Conservation (phyloP, 2,329 filamentous ascomycete species). For the Sphaerulina vaccinii region DNA sequence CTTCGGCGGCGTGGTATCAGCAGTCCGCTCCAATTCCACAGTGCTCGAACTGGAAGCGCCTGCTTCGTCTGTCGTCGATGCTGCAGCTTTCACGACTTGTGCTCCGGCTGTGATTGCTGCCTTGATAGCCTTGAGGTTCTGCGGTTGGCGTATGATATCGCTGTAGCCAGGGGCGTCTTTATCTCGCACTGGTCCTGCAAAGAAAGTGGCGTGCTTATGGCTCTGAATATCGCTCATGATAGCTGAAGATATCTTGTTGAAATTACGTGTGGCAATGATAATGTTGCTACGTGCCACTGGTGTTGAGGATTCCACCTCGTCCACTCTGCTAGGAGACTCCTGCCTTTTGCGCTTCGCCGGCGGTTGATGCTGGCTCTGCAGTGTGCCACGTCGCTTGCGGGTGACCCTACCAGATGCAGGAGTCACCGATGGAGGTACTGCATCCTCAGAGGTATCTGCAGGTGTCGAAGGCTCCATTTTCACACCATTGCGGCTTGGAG, state of each 20-base stretch:
- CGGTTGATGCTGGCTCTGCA: slow-evolving; percentile 33
- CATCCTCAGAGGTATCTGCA: slow-evolving; percentile 43
- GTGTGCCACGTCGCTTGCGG: slow-evolving; percentile 37
- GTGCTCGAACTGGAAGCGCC: slow-evolving; percentile 36
- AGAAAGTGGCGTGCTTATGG: slow-evolving; percentile 54
- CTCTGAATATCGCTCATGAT: slow-evolving; percentile 53
- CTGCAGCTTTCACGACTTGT: slow-evolving; percentile 58
- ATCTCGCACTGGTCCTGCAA: slow-evolving; percentile 50
- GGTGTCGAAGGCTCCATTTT: slow-evolving; percentile 51
- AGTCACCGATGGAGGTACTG: slow-evolving; percentile 32
- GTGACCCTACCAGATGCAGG: slow-evolving; percentile 30
- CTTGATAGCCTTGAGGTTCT: slow-evolving; percentile 53
- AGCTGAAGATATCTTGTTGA: slow-evolving; percentile 47
- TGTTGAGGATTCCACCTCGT: slow-evolving; percentile 18
- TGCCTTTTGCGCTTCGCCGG: slow-evolving; percentile 45
- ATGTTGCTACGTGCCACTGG: slow-evolving; percentile 33
- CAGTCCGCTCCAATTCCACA: slow-evolving; percentile 66
- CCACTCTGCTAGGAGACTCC: slow-evolving; percentile 28
- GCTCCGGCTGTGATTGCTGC: slow-evolving; percentile 48
- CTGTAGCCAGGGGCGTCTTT: slow-evolving; percentile 53
- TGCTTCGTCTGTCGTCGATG: slow-evolving; percentile 51
- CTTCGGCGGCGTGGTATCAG: slow-evolving; percentile 78
- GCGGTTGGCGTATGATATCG: slow-evolving; percentile 53
- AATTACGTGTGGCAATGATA: slow-evolving; percentile 50
- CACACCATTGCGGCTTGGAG: slow-evolving; percentile 40